A percentile compares a stretch with the other conserved stretches of the same genome.
Conservation (phyloP, 1,284 basidiomycete genomes). For the Pisolithus thermaeus region DNA sequence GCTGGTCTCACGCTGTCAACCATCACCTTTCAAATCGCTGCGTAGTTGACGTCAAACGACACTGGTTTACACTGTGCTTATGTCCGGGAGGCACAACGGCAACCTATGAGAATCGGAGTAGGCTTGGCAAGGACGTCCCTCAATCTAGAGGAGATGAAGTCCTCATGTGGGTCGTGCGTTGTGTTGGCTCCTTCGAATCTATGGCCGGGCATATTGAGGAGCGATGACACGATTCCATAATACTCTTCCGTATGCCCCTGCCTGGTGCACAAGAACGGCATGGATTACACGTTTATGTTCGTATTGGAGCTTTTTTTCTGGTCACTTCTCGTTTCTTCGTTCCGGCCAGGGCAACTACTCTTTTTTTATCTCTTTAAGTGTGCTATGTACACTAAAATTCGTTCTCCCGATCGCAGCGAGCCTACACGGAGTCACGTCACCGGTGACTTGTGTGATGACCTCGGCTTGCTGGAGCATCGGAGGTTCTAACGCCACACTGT, state of each 20-base stretch:
- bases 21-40: too few species aligned
- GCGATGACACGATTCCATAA: background rate
- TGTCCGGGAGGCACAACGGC: background rate
- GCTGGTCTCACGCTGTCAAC: too few species aligned
- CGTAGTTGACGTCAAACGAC: too few species aligned
- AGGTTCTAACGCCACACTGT: background rate
- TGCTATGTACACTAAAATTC: background rate
- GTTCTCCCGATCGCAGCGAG: background rate
- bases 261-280: background rate
- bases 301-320: background rate
- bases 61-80: background rate
- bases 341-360: background rate
- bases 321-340: background rate
- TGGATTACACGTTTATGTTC: background rate
- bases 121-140: background rate
- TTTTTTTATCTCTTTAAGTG: too few species aligned
- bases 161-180: background rate
- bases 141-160: background rate
- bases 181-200: background rate
- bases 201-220: background rate
- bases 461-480: background rate
- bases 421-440: too few species aligned
- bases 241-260: background rate
- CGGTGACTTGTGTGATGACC: background rate
- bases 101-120: background rate